A percentile compares a stretch with the other conserved stretches of the same genome.
Evolutionary conservation across 2,329 filamentous ascomycete species (phyloP).

Genomic region (Pleurostoma richardsiae): DNA sequence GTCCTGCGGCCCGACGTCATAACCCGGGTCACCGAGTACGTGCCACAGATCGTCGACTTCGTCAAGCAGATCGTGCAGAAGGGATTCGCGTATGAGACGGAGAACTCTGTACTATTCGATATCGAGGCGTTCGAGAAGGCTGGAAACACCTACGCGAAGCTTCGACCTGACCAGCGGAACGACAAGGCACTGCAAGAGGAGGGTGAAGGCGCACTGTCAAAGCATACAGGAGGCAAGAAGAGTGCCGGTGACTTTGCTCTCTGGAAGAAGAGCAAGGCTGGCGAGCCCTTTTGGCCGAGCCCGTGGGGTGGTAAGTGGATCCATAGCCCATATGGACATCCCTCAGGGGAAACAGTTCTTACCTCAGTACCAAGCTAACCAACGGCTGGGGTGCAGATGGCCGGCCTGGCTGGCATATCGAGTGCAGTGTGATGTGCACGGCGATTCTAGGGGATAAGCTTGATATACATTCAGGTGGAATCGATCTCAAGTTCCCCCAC

Average conservation of each 20-base stretch:
- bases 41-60: slow-evolving; percentile 79
- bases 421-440: slow-evolving; percentile 94
- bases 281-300: slow-evolving; percentile 86
- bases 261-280: slow-evolving; percentile 89
- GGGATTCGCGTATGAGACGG: slow-evolving; percentile 73
- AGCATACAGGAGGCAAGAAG: slow-evolving; percentile 61
- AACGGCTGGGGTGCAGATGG: slow-evolving; percentile 37
- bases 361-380: too few relatives aligned
- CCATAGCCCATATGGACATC: too few relatives aligned
- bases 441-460: slow-evolving; percentile 79
- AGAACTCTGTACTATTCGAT: slow-evolving; percentile 93
- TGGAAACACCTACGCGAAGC: slow-evolving; percentile 78
- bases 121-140: slow-evolving; percentile 79
- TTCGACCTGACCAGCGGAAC: slow-evolving; percentile 80
- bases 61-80: slow-evolving; percentile 80
- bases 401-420: slow-evolving; percentile 93
- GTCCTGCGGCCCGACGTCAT: slow-evolving; percentile 76
- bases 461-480: slow-evolving; percentile 90
- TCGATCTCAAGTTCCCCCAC: slow-evolving; percentile 87
- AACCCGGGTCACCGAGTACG: slow-evolving; percentile 89
- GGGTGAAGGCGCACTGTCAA: slow-evolving; percentile 77
- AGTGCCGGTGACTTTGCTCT: slow-evolving; percentile 81
- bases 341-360: too few relatives aligned
- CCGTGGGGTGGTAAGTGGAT: slow-evolving; percentile 60
- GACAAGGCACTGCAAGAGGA: slow-evolving; percentile 82